Evolutionary conservation across 768 basidiomycete species (phyloP).

Genomic region (Imleria badia): DNA sequence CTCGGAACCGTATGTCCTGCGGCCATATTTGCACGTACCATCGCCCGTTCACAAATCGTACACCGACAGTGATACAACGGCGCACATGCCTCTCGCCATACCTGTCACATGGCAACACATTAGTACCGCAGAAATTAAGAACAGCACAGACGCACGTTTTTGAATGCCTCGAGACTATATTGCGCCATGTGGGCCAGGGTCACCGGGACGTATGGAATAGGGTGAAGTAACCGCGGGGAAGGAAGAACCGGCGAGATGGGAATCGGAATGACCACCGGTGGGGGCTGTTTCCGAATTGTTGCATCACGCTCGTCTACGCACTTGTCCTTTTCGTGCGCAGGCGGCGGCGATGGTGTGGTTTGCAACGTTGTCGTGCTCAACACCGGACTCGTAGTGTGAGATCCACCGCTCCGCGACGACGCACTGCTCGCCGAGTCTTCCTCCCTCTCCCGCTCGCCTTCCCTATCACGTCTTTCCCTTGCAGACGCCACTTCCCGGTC

Average conservation of each 20-base stretch:
- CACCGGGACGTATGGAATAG: constrained; percentile 69
- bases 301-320: constrained; percentile 28
- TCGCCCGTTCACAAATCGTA: constrained; percentile 70
- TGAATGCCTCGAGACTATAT: constrained; percentile 59
- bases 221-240: constrained; percentile 56
- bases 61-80: constrained; percentile 73
- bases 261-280: constrained; percentile 35
- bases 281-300: constrained; percentile 16
- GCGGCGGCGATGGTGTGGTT: constrained; percentile 78
- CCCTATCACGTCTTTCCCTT: constrained; percentile 29
- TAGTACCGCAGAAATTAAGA: constrained; percentile 2
- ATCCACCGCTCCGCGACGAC: constrained; percentile 49
- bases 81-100: constrained; percentile 73
- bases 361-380: constrained; percentile 71
- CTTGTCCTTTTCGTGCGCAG: constrained; percentile 39
- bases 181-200: constrained; percentile 53
- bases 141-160: constrained; percentile 42
- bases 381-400: constrained; percentile 69
- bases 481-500: constrained; percentile 40
- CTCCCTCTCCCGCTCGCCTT: constrained; percentile 40
- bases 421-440: constrained; percentile 49
- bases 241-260: constrained; percentile 62
- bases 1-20: constrained; percentile 37
- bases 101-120: constrained; percentile 35
- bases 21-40: constrained; percentile 48